Evolutionary conservation across 495 filamentous ascomycete species (phyloP), one percentile per base, ranked within the genome.

Genomic region (Penicillium crystallinum): DNA sequence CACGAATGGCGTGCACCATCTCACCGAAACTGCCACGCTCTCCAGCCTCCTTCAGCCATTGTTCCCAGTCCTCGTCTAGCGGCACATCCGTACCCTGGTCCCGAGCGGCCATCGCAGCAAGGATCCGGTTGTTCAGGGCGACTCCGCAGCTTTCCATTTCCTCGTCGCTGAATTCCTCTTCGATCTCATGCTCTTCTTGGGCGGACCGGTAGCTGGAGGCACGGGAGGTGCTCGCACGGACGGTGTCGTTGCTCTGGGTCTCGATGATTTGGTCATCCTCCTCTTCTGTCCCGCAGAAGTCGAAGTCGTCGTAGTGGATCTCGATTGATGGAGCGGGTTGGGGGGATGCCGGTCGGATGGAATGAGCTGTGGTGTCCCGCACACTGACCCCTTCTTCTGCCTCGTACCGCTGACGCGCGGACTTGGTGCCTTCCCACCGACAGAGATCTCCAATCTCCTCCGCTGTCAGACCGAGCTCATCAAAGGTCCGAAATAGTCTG

Each of bases 371-470:
- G 3, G 91, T 95, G 65, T 96, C 91, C 51, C 69, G 68, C 56
- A 96, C 89, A 18, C 61, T 75, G 40, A 86, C 75, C 3, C 83
- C 82, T 58, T 89, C 83, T 62, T 95, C 89, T 36, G 74, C 73
- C 71, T 96, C 91, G 64, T 87, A 95, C 12, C 85, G 81, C 63
- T 92, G 83, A 52, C 90, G 86, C 25, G 91, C 91, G 76, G 86
- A 95, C 57, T 87, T 86, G 45, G 91, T 95, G n/a, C 91, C 91
- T 64, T 95, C 89, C 91, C 91, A 96, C 60, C 87, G 87, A 54
- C 91, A 95, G 52, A 96, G 72, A 11, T 74, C 79, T 1, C 79
- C 73, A 54, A 96, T 95, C 61, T 96, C 91, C 43, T 74, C 69
- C 33, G 80, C 71, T 0, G 91, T 93, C n/a, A 95, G 70, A 33